Conservation (phyloP, 2,329 filamentous ascomycete genomes). For the Passalora sequoiae region DNA sequence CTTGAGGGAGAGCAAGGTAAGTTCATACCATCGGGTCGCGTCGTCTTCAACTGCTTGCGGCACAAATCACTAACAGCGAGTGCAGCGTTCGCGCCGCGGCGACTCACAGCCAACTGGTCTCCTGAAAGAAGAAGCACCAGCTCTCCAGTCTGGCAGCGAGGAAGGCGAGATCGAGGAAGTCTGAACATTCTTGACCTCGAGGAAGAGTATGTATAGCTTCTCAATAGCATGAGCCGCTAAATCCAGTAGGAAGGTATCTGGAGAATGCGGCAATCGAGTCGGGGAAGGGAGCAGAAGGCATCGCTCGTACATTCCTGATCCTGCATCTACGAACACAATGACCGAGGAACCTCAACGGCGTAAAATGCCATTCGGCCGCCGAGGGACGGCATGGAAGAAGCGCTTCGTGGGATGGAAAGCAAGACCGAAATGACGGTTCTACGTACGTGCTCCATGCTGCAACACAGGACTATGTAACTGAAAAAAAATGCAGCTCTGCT, state of each 20-base stretch:
- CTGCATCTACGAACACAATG: not conserved
- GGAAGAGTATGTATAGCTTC: not conserved
- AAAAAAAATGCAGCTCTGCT: not conserved
- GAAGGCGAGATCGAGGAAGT: constrained; percentile 95
- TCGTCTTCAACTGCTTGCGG: too few species aligned
- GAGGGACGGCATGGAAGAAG: not conserved
- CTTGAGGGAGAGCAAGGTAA: constrained; percentile 41
- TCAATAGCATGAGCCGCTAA: not conserved
- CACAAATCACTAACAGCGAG: too few species aligned
- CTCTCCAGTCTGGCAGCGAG: constrained; percentile 80
- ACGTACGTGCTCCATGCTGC: not conserved
- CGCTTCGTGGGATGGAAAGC: not conserved
- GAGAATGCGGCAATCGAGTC: not conserved
- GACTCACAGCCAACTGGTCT: too few species aligned
- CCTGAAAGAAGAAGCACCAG: constrained; percentile 50
- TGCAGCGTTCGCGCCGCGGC: too few species aligned
- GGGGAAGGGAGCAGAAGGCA: not conserved
- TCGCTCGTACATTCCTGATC: not conserved
- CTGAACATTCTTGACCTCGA: constrained; percentile 17
- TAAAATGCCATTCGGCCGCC: not conserved
- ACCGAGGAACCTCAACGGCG: not conserved
- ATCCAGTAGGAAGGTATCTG: not conserved
- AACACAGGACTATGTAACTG: not conserved
- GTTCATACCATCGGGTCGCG: constrained; percentile 18
- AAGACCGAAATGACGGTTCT: not conserved